Base-by-base conservation (phyloP, 2,329 filamentous ascomycete species). In the Cordyceps fumosorosea region DNA sequence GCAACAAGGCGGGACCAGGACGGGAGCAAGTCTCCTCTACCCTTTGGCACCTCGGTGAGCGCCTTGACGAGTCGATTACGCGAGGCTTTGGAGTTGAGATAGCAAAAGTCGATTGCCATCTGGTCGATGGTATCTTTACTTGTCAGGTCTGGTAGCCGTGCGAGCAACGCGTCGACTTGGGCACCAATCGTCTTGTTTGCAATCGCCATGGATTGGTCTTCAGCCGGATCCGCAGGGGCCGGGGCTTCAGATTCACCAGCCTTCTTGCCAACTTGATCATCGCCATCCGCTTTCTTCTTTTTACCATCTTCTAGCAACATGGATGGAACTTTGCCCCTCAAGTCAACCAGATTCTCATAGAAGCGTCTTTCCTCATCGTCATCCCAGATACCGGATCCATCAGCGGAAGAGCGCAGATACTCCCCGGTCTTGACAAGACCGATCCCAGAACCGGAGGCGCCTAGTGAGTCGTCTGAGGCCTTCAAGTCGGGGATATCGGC, bases 361-460 rank as follows among this genome's bases (percentile, higher is more conserved):
- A 99, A 99, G 64, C 95, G 90, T 64, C 95, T 87, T 75, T 99
- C 93, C 60, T 99, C 95, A 71, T 99, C 95, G 69, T 99, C 95
- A 77, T 97, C 93, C 95, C 95, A 99, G 65, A 99, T 98, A 0
- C 95, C 95, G 26, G 93, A 85, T 22, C 92, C 93, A 63, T 98
- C 93, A 24, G 88, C 89, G 72, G 96, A 90, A 14, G 92, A 93
- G 44, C 91, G 89, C 45, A 98, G 80, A 70, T 97, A 98, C 68
- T 98, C 93, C 0, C 91, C 91, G 12, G 93, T 89, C 76, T 97
- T 98, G 68, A 98, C 89, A 45, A 98, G 84, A 40, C 95, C 95
- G 68, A 99, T 97, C 1, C 89, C 88, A 59, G 90, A 87, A 69
- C 89, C 89, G 0, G 85, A 82, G 26, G 82, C 77, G 37, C 82